phyloP scores from a whole-genome alignment of 2,329 filamentous ascomycete species.

The Dactylellina haptotyla region DNA sequence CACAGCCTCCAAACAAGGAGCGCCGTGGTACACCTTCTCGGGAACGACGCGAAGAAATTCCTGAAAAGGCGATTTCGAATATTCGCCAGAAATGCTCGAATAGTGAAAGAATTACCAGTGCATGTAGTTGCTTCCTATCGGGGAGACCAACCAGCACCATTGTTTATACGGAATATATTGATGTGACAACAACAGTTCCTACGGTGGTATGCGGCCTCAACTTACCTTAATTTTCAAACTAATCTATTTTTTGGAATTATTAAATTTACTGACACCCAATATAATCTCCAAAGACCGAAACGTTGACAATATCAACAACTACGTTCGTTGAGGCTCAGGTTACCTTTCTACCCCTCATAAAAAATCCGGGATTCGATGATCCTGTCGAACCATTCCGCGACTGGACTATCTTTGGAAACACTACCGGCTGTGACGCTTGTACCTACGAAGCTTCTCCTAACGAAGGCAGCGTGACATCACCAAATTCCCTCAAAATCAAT shows the following conservation, averaged over 20 bases:
- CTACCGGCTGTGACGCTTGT: neutral
- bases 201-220: neutral
- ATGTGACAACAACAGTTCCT: neutral
- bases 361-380: slow-evolving; percentile 20
- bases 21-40: neutral
- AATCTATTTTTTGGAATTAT: too few relatives aligned
- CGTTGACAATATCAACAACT: neutral
- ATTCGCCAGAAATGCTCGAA: slow-evolving; percentile 16
- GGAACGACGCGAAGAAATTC: neutral
- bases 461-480: slow-evolving; percentile 1
- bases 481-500: slow-evolving; percentile 6
- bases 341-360: slow-evolving; percentile 8
- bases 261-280: neutral
- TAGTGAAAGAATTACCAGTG: slow-evolving; percentile 8
- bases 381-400: neutral
- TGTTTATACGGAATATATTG: neutral
- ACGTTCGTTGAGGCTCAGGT: slow-evolving; percentile 16
- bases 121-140: slow-evolving; percentile 6
- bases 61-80: slow-evolving; percentile 16
- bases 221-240: too few relatives aligned
- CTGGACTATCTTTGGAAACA: slow-evolving; percentile 1
- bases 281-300: neutral
- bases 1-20: neutral
- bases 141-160: neutral
- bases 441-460: slow-evolving; percentile 14